These are phyloP conservation scores for Thermomucor indicae-seudaticae DNA, from an alignment of 371 early-diverging fungal species.

Conservation along the genomic window DNA sequence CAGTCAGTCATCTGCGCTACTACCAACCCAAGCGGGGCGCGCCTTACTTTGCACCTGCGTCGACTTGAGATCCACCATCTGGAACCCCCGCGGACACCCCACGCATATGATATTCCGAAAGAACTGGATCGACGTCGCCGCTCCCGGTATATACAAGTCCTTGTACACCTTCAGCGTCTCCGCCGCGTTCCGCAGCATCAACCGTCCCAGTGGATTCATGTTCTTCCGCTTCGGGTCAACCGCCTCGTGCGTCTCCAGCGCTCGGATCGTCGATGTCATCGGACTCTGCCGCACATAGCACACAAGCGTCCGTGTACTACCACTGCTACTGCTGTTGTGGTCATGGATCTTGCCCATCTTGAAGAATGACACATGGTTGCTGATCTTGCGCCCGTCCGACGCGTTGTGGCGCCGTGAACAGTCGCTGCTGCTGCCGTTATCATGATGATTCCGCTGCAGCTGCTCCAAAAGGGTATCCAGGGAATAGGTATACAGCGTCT, in stretches of 20 bases:
- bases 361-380: slow-evolving; percentile 78
- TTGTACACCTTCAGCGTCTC: slow-evolving; percentile 60
- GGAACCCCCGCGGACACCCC: slow-evolving; percentile 89
- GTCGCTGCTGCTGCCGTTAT: slow-evolving; percentile 12
- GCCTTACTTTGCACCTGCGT: slow-evolving; percentile 57
- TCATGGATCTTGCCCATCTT: slow-evolving; percentile 74
- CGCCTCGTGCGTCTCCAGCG: slow-evolving; percentile 59
- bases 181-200: slow-evolving; percentile 33
- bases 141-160: slow-evolving; percentile 86
- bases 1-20: too few relatives aligned
- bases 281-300: slow-evolving; percentile 67
- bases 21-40: too few relatives aligned
- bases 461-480: slow-evolving; percentile 49
- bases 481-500: slow-evolving; percentile 66
- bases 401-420: slow-evolving; percentile 26
- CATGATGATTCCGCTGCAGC: background rate
- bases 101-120: slow-evolving; percentile 81
- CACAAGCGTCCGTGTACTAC: slow-evolving; percentile 40
- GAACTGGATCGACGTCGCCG: slow-evolving; percentile 77
- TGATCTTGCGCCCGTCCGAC: slow-evolving; percentile 54
- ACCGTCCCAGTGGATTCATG: slow-evolving; percentile 38
- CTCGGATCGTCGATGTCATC: slow-evolving; percentile 64
- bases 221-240: slow-evolving; percentile 48
- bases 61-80: slow-evolving; percentile 79
- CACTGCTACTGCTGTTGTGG: slow-evolving; percentile 24